Conservation (phyloP, 257 asterid genomes). For the Solanum chiquidenum region DNA sequence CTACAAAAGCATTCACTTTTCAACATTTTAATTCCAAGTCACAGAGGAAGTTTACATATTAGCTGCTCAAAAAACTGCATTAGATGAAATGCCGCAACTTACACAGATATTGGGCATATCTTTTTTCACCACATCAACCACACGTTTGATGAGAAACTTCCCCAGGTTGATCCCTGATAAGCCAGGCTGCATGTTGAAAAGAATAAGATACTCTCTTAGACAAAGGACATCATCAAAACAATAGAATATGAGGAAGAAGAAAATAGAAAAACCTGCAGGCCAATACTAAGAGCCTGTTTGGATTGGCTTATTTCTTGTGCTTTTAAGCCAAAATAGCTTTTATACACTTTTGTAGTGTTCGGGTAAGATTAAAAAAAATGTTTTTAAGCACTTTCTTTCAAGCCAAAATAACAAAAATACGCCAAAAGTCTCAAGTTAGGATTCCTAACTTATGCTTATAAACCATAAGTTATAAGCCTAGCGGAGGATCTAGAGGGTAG, state of each 20-base stretch:
- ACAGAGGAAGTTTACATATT: neutral
- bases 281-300: neutral
- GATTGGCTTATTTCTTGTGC: neutral
- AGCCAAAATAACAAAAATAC: neutral
- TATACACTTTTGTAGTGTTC: neutral
- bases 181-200: conserved; percentile 60
- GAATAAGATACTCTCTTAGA: neutral
- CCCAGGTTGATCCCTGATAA: conserved; percentile 92
- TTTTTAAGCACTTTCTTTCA: neutral
- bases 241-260: neutral
- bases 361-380: neutral
- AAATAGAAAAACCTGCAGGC: neutral
- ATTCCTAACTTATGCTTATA: neutral
- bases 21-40: neutral
- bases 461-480: neutral
- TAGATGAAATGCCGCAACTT: conserved; percentile 18
- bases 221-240: neutral
- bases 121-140: conserved; percentile 80
- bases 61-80: neutral
- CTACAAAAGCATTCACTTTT: neutral
- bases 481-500: neutral
- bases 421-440: neutral
- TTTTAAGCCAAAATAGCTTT: neutral
- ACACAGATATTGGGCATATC: conserved; percentile 80
- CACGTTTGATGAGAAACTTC: conserved; percentile 89